Percentiles rank a stretch among this genome's conserved stretches.
Conservation (phyloP, 805 yeast species). For the Nakazawaea molendinolei region DNA sequence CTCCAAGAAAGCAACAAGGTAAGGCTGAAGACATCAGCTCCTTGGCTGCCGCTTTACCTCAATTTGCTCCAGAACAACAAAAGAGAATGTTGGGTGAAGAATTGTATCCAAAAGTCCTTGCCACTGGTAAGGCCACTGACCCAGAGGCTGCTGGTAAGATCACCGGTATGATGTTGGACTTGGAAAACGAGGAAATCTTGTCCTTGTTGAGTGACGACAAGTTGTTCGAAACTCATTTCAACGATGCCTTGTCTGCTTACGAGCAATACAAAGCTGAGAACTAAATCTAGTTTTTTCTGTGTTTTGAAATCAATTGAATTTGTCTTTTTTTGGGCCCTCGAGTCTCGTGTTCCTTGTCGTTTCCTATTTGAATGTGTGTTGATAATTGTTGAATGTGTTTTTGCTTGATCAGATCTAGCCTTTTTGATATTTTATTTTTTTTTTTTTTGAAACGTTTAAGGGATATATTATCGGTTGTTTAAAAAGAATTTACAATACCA, state of each 20-base stretch:
- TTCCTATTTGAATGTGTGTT: neutral
- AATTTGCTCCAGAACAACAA: constrained; percentile 81
- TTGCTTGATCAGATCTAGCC: too few relatives aligned
- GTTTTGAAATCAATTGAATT: neutral
- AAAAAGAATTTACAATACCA: constrained; percentile 2
- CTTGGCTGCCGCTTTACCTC: constrained; percentile 56
- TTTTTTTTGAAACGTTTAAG: constrained; percentile 1
- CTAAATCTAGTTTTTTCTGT: constrained; percentile 6
- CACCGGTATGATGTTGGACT: constrained; percentile 97
- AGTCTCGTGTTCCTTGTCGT: neutral
- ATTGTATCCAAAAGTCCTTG: constrained; percentile 85
- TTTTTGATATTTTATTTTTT: too few relatives aligned
- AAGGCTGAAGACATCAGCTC: constrained; percentile 30
- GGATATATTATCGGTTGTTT: constrained; percentile 9
- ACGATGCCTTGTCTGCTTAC: constrained; percentile 92
- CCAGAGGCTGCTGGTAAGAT: constrained; percentile 97
- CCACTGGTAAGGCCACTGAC: constrained; percentile 81
- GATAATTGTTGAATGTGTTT: neutral
- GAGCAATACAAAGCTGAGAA: constrained; percentile 55
- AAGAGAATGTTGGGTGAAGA: constrained; percentile 98
- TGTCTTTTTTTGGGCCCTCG: neutral
- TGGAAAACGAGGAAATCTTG: constrained; percentile 86
- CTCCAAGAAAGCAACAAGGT: constrained; percentile 16
- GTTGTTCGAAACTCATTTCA: constrained; percentile 82
- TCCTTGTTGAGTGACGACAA: constrained; percentile 86